Conservation (phyloP, 1,284 basidiomycete species). For the Marasmius tenuissimus region DNA sequence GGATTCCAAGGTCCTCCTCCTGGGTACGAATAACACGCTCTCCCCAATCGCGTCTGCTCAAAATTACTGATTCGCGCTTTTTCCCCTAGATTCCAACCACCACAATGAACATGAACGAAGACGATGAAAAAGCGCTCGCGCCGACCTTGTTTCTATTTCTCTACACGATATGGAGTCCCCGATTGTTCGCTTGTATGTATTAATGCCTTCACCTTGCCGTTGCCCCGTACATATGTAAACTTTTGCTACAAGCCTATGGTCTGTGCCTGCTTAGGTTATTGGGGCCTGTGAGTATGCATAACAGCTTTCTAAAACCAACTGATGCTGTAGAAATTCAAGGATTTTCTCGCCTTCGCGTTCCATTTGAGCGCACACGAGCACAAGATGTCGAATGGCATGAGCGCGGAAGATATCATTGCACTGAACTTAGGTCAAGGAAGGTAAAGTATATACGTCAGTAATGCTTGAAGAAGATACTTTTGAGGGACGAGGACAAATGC, state of each 20-base stretch:
- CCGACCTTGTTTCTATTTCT: not conserved
- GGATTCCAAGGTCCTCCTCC: slow-evolving; percentile 82
- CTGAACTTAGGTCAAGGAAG: not conserved
- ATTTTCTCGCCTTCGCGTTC: no score
- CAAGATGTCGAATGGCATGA: no score
- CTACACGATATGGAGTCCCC: not conserved
- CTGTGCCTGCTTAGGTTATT: no score
- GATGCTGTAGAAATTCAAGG: no score
- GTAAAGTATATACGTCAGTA: not conserved
- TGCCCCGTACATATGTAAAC: not conserved
- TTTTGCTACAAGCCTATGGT: not conserved
- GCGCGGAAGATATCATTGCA: not conserved
- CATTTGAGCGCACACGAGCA: no score
- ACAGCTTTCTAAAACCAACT: no score
- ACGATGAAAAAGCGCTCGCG: not conserved
- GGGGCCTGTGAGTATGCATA: no score
- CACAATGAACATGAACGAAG: not conserved
- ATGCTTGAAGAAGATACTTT: not conserved
- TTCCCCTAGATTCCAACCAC: not conserved
- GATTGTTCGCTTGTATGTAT: not conserved
- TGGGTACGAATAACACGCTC: slow-evolving; percentile 55
- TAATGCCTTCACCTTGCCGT: not conserved
- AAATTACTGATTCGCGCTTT: no score
- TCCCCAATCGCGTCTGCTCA: not conserved
- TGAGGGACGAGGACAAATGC: not conserved